Evolutionary conservation across 352 stramenopile genomes (phyloP).

Genomic region (Phytophthora hybrid): DNA sequence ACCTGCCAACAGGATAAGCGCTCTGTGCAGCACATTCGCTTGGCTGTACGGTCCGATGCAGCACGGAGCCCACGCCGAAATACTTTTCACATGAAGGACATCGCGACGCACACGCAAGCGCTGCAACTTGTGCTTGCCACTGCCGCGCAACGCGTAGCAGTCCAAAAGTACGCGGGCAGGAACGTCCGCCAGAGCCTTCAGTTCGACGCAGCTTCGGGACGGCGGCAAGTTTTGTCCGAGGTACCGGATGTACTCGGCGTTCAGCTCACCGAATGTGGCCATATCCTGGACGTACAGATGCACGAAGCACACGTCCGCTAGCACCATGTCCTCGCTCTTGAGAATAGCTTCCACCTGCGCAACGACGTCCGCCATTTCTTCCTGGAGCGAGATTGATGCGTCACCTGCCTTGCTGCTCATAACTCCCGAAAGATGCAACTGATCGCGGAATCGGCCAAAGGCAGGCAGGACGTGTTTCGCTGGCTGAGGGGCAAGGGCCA

Average conservation of each 20-base stretch:
- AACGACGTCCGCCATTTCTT: slow-evolving; percentile 75
- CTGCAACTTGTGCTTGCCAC: slow-evolving; percentile 68
- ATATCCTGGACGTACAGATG: slow-evolving; percentile 98
- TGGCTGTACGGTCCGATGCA: slow-evolving; percentile 99
- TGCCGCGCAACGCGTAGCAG: slow-evolving; percentile 87
- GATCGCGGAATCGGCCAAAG: slow-evolving; percentile 63
- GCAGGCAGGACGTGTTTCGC: slow-evolving; percentile 35
- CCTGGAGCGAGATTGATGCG: slow-evolving; percentile 50
- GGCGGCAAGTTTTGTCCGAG: slow-evolving; percentile 88
- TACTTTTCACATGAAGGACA: slow-evolving; percentile 96
- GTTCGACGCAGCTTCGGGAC: slow-evolving; percentile 89
- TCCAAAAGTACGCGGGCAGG: slow-evolving; percentile 89
- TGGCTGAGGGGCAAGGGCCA: slow-evolving; percentile 27
- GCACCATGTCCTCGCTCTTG: slow-evolving; percentile 50
- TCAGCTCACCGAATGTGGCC: slow-evolving; percentile 93
- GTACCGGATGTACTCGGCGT: slow-evolving; percentile 93
- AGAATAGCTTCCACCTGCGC: slow-evolving; percentile 51
- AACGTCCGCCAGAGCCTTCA: slow-evolving; percentile 60
- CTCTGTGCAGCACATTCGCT: slow-evolving; percentile 93
- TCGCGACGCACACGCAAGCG: slow-evolving; percentile 72
- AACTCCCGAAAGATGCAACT: slow-evolving; percentile 73
- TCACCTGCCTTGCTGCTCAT: slow-evolving; percentile 49
- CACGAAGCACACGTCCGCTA: slow-evolving; percentile 95
- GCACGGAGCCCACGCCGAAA: slow-evolving; percentile 97
- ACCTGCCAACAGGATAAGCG: slow-evolving; percentile 95